Base-by-base conservation (phyloP, 2,329 filamentous ascomycete genomes). In the Beauveria asiatica region DNA sequence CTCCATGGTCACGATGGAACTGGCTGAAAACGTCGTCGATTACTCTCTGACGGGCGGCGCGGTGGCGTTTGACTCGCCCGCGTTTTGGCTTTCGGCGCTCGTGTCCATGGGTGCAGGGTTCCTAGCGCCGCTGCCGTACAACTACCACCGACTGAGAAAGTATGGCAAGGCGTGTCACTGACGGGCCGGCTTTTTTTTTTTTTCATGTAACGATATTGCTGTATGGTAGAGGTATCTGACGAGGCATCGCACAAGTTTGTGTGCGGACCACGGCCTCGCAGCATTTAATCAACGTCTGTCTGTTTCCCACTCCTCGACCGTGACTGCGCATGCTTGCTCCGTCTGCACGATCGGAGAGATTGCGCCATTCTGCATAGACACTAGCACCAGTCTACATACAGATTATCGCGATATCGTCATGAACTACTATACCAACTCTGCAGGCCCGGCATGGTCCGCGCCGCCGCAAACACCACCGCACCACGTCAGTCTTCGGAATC, bases 1-100 rank as follows among this genome's bases (percentile, higher is more conserved):
- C 10, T 83, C 81, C 0, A 84, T 84, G 82, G 10, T 83, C 2
- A 79, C 81, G 0, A 84, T 84, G 81, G 81, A 84, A 65, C 62
- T 73, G 3, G 80, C 77, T 0, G 77, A 83, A 64, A 84, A 84
- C 62, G 62, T 71, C 0, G 80, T 84, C 3, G 82, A 84, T 62
- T 83, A 79, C 61, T 75, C 80, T 60, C 69, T 84, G 0, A 84
- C 81, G 0, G 79, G 80, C 0, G 82, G 81, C 0, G 65, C 74
- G 1, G 76, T 83, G 1, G 69, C 73, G 0, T 67, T 83, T 11
- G 71, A 75, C 1, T 75, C 76, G 27, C 76, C 79, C 0, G 62
- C 67, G 1, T 84, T 84, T 60, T 84, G 82, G 81, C 62, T 68
- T 1, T 80, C 81, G 2, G 81, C 81, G 39, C 57, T 70, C 48